Percentiles rank a stretch among this genome's conserved stretches.
Evolutionary conservation across 2,329 filamentous ascomycete genomes (phyloP).

Genomic region (Neodidymelliopsis sp.): DNA sequence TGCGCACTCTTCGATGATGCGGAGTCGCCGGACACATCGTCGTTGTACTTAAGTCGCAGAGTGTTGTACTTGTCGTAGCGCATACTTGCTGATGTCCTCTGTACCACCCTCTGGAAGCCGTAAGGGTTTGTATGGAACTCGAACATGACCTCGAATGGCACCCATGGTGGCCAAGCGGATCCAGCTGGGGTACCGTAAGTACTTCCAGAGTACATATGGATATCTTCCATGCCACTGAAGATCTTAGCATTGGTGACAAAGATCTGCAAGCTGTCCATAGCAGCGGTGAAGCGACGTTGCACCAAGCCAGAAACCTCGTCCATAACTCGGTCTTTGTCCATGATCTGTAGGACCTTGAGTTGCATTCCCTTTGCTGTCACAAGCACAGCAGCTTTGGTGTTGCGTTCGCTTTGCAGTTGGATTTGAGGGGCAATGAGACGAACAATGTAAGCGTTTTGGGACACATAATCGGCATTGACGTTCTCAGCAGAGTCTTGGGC

Average conservation of each 20-base stretch:
- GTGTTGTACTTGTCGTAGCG: conserved; percentile 99
- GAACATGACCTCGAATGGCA: conserved; percentile 98
- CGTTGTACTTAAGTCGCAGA: conserved; percentile 94
- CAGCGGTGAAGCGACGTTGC: conserved; percentile 89
- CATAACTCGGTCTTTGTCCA: conserved; percentile 92
- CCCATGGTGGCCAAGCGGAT: conserved; percentile 96
- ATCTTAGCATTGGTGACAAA: conserved; percentile 96
- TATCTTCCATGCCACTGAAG: conserved; percentile 78
- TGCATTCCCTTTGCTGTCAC: conserved; percentile 98
- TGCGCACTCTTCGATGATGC: conserved; percentile 55
- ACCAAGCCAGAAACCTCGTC: conserved; percentile 95
- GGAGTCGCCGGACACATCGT: conserved; percentile 77
- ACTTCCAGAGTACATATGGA: conserved; percentile 94
- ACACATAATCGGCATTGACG: conserved; percentile 85
- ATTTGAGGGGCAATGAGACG: conserved; percentile 97
- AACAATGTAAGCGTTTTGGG: conserved; percentile 93
- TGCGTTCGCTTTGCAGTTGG: conserved; percentile 97
- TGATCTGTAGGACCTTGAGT: conserved; percentile 94
- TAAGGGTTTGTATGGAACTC: conserved; percentile 93
- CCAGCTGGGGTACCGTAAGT: conserved; percentile 86
- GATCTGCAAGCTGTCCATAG: conserved; percentile 98
- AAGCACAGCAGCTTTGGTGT: conserved; percentile 94
- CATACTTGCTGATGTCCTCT: conserved; percentile 93
- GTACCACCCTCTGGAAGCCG: conserved; percentile 96
- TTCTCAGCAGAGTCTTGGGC: conserved; percentile 49